These are phyloP conservation scores for Mycena haematopus DNA, from an alignment of 768 basidiomycete species.

Conservation along the genomic window DNA sequence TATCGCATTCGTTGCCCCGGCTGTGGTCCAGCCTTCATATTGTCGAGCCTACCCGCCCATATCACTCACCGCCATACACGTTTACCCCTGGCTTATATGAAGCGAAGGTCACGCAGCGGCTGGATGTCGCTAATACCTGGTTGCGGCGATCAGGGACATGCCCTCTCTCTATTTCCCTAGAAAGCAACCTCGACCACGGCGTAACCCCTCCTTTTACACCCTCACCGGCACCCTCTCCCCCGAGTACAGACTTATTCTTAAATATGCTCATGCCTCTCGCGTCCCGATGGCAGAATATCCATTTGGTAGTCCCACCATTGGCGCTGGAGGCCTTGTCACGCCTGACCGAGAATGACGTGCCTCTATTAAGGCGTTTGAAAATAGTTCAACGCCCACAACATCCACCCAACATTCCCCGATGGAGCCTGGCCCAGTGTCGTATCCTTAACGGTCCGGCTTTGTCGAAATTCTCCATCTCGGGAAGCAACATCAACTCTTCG, in stretches of 20 bases:
- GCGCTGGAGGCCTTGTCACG: background rate
- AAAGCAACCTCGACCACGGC: constrained; percentile 1
- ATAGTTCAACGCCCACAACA: background rate
- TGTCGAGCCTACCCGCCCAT: constrained; percentile 1
- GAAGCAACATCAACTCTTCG: background rate
- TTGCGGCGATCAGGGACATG: constrained; percentile 1
- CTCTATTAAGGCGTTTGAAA: background rate
- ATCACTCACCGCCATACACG: background rate
- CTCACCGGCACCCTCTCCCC: background rate
- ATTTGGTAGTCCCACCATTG: background rate
- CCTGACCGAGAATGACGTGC: constrained; percentile 5
- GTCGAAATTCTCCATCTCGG: background rate
- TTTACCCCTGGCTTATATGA: background rate
- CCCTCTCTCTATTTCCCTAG: background rate
- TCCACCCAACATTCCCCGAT: background rate
- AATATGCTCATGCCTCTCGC: background rate
- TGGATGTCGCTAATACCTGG: constrained; percentile 13
- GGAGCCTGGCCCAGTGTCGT: background rate
- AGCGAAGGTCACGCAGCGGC: constrained; percentile 12
- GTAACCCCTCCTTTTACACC: background rate
- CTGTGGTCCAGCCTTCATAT: constrained; percentile 35
- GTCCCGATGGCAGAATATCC: constrained; percentile 3
- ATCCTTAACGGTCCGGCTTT: background rate
- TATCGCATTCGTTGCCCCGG: constrained; percentile 34
- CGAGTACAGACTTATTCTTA: background rate